A percentile compares a stretch with the other conserved stretches of the same genome.
Evolutionary conservation across 2,329 filamentous ascomycete species (phyloP).

Genomic region (Hyphodiscus sp.): DNA sequence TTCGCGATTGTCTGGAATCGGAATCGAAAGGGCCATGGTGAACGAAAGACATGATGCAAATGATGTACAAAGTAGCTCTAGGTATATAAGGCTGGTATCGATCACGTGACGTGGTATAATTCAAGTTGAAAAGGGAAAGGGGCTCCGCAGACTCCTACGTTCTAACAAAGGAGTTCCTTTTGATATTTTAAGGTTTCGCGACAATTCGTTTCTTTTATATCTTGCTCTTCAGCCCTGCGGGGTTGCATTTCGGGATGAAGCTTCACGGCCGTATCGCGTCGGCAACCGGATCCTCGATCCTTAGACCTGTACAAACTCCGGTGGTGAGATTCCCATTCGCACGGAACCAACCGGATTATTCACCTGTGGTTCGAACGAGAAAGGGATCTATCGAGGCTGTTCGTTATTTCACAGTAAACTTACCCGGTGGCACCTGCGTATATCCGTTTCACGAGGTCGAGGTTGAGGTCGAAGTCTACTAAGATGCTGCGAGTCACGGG

Average conservation of each 20-base stretch:
- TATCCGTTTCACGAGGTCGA: too few species aligned
- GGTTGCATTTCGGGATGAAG: background rate
- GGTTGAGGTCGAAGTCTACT: too few species aligned
- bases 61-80: background rate
- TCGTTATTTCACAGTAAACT: too few species aligned
- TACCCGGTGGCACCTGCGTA: too few species aligned
- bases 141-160: background rate
- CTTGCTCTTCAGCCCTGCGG: background rate
- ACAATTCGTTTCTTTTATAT: background rate
- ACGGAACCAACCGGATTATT: background rate
- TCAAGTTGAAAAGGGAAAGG: background rate
- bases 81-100: too few species aligned
- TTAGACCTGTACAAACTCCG: background rate
- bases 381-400: background rate
- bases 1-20: slow-evolving; percentile 81
- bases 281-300: background rate
- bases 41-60: slow-evolving; percentile 1
- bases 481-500: too few species aligned
- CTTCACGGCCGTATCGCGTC: background rate
- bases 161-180: background rate
- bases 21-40: slow-evolving; percentile 76
- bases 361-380: background rate
- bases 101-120: background rate
- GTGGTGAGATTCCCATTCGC: background rate
- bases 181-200: background rate